These are phyloP conservation scores for Bullera alba DNA, from an alignment of 768 basidiomycete genomes.

Conservation along the genomic window DNA sequence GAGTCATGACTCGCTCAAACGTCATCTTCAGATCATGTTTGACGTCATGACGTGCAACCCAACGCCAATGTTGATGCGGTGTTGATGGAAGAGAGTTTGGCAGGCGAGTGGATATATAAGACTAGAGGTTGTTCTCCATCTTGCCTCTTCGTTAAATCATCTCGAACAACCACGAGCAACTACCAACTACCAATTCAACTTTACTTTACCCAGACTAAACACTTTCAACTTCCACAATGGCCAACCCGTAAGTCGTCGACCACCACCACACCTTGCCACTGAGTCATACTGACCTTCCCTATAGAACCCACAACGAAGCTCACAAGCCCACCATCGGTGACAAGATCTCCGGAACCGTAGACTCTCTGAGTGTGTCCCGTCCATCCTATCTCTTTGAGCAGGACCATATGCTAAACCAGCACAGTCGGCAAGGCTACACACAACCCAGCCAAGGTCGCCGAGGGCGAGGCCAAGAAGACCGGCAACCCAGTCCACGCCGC, in stretches of 20 bases:
- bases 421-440: conserved; percentile 29
- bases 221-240: background rate
- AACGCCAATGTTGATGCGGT: background rate
- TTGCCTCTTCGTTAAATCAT: background rate
- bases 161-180: too few relatives aligned
- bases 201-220: background rate
- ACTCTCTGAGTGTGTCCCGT: conserved; percentile 3
- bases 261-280: background rate
- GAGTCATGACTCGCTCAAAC: background rate
- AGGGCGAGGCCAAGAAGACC: conserved; percentile 29
- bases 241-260: too few relatives aligned
- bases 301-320: conserved; percentile 1
- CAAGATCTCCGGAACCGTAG: conserved; percentile 17
- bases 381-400: background rate
- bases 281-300: background rate
- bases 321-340: conserved; percentile 22
- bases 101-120: too few relatives aligned
- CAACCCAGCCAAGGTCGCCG: conserved; percentile 33
- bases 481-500: conserved; percentile 6
- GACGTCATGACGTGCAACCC: too few relatives aligned
- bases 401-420: background rate
- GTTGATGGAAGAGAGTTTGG: background rate
- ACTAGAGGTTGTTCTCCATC: background rate
- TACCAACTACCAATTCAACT: background rate
- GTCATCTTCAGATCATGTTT: background rate